Base-by-base conservation (phyloP, 768 basidiomycete genomes). In the Termitomyces bulborhizus region DNA sequence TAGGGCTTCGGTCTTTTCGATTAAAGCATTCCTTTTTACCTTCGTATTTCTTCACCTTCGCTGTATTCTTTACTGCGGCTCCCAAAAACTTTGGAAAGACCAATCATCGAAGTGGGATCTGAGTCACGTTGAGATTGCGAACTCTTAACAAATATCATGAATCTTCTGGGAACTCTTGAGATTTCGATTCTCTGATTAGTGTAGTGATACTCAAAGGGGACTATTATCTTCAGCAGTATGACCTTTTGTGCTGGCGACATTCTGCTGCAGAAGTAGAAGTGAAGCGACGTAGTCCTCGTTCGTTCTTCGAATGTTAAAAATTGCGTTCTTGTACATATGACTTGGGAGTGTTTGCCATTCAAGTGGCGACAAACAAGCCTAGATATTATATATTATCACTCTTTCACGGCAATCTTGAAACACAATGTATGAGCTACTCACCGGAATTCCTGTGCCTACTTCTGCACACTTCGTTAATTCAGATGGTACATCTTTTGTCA, bases 1-100 rank as follows among this genome's bases (percentile, higher is more conserved):
- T 60, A 92, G 93, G 93, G 93, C 79, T 94, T 96, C 82, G 92
- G 93, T 77, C 83, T 96, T 60, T 96, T 96, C 86, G 92, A 95
- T 76, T 94, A 79, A 80, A 73, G 63, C 65, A 58, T 63, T 61
- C 49, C 31, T 24, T 40, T 48, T 53, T 65, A 40, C 53, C 26
- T 51, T 46, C 49, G 18, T 55, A 55, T 53, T 51, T 21, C 34
- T 34, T 51, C 47, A n/a, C 46, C 54, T 53, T 54, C 53, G 55
- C 54, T 61, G 56, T 60, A 63, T 56, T 47, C 39, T 56, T 42
- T 59, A 57, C 56, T 40, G 56, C 57, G 41, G 47, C 40, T 40
- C 50, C 24, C 15, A 57, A 60, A 62, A 58, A 56, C 21, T 42
- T 57, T 55, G 55, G 45, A 61, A 63, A 59, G 24, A 56, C 55